These are phyloP conservation scores for Penicillium salamii DNA, from an alignment of 495 filamentous ascomycete species.

Conservation along the genomic window DNA sequence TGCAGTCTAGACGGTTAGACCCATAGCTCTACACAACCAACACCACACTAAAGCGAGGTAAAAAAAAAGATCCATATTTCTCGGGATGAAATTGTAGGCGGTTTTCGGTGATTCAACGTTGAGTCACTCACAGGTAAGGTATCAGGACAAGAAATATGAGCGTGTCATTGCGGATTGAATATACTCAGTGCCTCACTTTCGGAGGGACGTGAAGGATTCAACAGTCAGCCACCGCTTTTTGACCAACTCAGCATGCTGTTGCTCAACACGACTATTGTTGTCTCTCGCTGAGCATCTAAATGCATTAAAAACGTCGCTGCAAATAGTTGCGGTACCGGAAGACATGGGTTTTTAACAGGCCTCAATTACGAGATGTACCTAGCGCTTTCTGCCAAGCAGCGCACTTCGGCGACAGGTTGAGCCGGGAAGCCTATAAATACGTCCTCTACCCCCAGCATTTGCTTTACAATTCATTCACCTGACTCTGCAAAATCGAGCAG, in stretches of 20 bases:
- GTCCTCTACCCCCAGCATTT: not conserved
- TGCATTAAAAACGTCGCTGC: not conserved
- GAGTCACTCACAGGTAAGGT: too few species aligned
- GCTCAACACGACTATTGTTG: not conserved
- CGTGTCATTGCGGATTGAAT: too few species aligned
- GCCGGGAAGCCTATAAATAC: not conserved
- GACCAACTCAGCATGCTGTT: not conserved
- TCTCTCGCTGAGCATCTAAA: not conserved
- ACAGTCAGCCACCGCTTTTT: not conserved
- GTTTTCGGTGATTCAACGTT: too few species aligned
- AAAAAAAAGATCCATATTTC: too few species aligned
- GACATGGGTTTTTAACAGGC: not conserved
- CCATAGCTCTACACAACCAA: too few species aligned
- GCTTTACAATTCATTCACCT: not conserved
- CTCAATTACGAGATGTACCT: not conserved
- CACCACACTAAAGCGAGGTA: too few species aligned
- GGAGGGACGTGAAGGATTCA: too few species aligned
- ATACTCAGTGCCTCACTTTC: too few species aligned
- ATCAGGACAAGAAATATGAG: too few species aligned
- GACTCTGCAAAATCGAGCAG: too few species aligned
- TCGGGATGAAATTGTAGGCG: too few species aligned
- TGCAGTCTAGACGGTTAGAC: too few species aligned
- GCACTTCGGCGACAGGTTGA: not conserved
- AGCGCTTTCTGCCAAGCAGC: not conserved
- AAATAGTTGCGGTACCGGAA: not conserved